Evolutionary conservation across 2,329 filamentous ascomycete species (phyloP), one percentile per base, ranked within the genome.

Genomic region (Nemania diffusa): DNA sequence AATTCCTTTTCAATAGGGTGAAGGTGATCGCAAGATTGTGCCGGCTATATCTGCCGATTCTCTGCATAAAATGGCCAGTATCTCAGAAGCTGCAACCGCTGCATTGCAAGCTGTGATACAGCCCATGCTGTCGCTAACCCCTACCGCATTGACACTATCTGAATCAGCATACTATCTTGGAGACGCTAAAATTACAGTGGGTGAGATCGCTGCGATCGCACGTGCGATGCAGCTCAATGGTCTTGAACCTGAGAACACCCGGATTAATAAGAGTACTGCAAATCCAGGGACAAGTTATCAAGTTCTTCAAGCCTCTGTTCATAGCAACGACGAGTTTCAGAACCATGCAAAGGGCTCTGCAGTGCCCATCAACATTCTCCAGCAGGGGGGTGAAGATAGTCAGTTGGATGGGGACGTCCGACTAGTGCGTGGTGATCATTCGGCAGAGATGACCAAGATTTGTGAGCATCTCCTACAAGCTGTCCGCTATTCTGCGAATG

Each of bases 401-500:
- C 8, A 48, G 44, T 48, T 48, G 44, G 20, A 48, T n/a, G 44
- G 44, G 20, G 20, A 9, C 24, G n/a, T 48, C 7, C 44, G 44
- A 48, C 20, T 48, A 22, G 44, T 48, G 20, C 44, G 44, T 48
- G 44, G 44, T n/a, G 44, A 48, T 22, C 15, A 24, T n/a, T n/a
- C n/a, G n/a, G n/a, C n/a, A n/a, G n/a, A n/a, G n/a, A n/a, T n/a
- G n/a, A n/a, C n/a, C n/a, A n/a, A n/a, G n/a, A n/a, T n/a, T n/a
- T n/a, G n/a, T n/a, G n/a, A n/a, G n/a, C n/a, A n/a, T n/a, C 50
- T 53, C 6, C 24, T 50, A 15, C 46, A 50, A 13, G 46, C 46
- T 50, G 24, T 27, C 9, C 46, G 24, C 9, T 37, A 24, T 32
- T 81, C 86, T 0, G 81, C 82, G 27, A 89, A 88, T 65, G 82